Conservation (phyloP, 345 rosid genomes). For the Raphanus sativus region DNA sequence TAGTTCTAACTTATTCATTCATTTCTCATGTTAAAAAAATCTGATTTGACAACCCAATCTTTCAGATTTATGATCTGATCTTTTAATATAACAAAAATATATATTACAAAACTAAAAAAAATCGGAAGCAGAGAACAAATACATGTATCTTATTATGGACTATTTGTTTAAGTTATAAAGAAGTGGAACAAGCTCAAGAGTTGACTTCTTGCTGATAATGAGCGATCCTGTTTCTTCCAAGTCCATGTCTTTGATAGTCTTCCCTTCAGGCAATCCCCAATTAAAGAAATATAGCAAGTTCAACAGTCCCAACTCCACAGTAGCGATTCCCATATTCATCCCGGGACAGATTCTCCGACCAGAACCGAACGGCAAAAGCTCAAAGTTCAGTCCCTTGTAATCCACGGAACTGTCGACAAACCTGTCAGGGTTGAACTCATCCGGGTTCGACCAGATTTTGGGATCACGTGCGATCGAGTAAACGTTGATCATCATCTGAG, state of each 20-base stretch:
- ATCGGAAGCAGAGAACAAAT: neutral
- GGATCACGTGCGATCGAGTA: slow-evolving; percentile 57
- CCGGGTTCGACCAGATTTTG: slow-evolving; percentile 47
- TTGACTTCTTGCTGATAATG: slow-evolving; percentile 37
- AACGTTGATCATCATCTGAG: slow-evolving; percentile 48
- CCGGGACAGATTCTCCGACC: slow-evolving; percentile 63
- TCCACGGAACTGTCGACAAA: slow-evolving; percentile 46
- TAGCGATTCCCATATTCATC: slow-evolving; percentile 34
- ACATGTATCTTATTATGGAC: neutral
- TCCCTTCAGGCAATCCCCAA: slow-evolving; percentile 31
- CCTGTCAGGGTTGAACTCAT: slow-evolving; percentile 57
- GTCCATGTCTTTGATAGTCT: slow-evolving; percentile 23
- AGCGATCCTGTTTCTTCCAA: slow-evolving; percentile 20
- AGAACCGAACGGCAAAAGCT: slow-evolving; percentile 52
- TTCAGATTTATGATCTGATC: neutral
- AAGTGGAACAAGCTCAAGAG: slow-evolving; percentile 30
- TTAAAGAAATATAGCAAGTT: slow-evolving; percentile 35
- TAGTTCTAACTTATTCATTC: neutral
- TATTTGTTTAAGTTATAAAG: neutral
- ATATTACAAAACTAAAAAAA: neutral
- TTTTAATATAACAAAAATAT: neutral
- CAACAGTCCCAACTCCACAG: slow-evolving; percentile 27
- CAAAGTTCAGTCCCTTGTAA: slow-evolving; percentile 48
- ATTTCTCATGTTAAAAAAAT: neutral
- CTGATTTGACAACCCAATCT: neutral